Evolutionary conservation across 2,329 filamentous ascomycete genomes (phyloP).

Genomic region (Paradendryphiella salina): DNA sequence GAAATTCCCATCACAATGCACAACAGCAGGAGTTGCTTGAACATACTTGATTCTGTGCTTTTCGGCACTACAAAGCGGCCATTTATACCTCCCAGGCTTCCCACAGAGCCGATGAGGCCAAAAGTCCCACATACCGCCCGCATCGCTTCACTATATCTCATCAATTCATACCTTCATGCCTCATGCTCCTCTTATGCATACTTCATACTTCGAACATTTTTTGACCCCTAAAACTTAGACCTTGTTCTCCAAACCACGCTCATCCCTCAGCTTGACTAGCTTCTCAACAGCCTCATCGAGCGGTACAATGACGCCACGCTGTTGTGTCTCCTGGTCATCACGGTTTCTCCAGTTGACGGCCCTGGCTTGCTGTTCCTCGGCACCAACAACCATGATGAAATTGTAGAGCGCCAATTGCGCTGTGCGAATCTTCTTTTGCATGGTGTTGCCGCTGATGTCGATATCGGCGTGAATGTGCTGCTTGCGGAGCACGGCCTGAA

Average conservation of each 20-base stretch:
- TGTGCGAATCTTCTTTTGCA: conserved; percentile 87
- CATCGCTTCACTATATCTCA: not conserved
- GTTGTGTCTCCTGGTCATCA: conserved; percentile 64
- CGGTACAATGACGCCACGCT: conserved; percentile 63
- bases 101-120: not conserved
- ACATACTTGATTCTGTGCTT: not conserved
- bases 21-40: not conserved
- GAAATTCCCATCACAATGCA: not conserved
- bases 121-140: not conserved
- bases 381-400: conserved; percentile 74
- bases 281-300: conserved; percentile 62
- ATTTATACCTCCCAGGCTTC: not conserved
- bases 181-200: conserved; percentile 10
- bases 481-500: conserved; percentile 68
- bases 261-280: conserved; percentile 53
- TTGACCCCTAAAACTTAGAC: conserved; percentile 8
- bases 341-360: conserved; percentile 67
- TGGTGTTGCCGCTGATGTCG: conserved; percentile 74
- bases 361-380: conserved; percentile 61
- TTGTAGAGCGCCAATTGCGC: conserved; percentile 82
- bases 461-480: conserved; percentile 72
- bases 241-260: conserved; percentile 46
- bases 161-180: conserved; percentile 12
- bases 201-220: not conserved
- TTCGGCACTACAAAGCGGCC: not conserved